Conservation (phyloP, 2,329 filamentous ascomycete species). For the Onygenales sp. region DNA sequence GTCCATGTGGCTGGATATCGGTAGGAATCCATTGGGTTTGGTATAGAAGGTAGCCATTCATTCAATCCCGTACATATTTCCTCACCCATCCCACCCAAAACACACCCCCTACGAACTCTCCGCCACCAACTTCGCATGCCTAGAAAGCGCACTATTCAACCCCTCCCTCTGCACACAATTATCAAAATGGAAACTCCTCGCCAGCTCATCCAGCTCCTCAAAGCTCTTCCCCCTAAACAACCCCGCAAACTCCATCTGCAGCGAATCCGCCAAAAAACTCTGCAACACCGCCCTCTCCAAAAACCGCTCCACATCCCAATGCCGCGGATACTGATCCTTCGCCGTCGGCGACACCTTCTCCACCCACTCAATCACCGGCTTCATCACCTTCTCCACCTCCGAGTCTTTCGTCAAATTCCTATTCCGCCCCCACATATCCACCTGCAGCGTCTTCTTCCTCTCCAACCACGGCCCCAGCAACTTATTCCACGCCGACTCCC, state of each 20-base stretch:
- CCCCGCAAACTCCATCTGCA: conserved; percentile 46
- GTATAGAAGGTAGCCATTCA: too few relatives aligned
- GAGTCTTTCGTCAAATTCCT: conserved; percentile 15
- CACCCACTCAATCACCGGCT: conserved; percentile 37
- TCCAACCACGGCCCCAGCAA: conserved; percentile 44
- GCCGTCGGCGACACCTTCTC: conserved; percentile 35
- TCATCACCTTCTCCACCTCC: conserved; percentile 36
- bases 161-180: conserved; percentile 43
- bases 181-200: conserved; percentile 45
- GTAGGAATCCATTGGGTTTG: too few relatives aligned
- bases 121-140: conserved; percentile 25
- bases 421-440: conserved; percentile 47
- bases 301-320: conserved; percentile 44
- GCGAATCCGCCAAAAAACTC: conserved; percentile 41
- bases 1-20: too few relatives aligned
- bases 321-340: conserved; percentile 35
- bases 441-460: conserved; percentile 45
- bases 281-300: conserved; percentile 38
- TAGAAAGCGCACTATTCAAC: conserved; percentile 42
- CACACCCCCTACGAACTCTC: too few relatives aligned
- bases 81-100: too few relatives aligned
- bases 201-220: conserved; percentile 46
- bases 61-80: too few relatives aligned
- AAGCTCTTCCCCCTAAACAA: conserved; percentile 43
- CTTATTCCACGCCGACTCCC: conserved; percentile 39